phyloP scores from a whole-genome alignment of 345 rosid species.

The Balakata baccata region DNA sequence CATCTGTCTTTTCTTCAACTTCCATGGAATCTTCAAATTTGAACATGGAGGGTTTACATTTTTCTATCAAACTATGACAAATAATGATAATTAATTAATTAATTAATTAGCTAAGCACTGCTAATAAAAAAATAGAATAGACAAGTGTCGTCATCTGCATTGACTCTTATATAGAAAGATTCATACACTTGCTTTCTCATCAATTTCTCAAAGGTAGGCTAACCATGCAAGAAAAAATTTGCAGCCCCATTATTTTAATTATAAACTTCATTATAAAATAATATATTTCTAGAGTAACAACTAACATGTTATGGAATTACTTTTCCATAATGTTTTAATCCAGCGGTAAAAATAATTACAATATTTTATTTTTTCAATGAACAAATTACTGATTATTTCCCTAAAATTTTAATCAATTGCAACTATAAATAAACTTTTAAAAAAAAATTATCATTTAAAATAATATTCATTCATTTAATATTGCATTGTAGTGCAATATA shows the following conservation, averaged over 20 bases:
- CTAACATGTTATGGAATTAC: no score
- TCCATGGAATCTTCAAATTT: background rate
- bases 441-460: no score
- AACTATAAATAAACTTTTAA: no score
- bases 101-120: constrained; percentile 2
- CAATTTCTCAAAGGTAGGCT: constrained; percentile 48
- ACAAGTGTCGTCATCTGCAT: constrained; percentile 33
- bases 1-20: background rate
- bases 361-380: no score
- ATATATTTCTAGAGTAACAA: no score
- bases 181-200: background rate
- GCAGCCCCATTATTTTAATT: background rate
- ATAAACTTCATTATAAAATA: background rate
- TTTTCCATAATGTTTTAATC: no score
- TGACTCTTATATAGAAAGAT: constrained; percentile 32
- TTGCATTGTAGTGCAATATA: no score
- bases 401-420: no score
- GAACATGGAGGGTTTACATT: background rate
- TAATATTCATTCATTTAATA: no score
- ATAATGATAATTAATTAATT: constrained; percentile 4
- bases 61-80: background rate
- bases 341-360: no score
- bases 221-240: constrained; percentile 29
- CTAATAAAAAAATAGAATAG: background rate
- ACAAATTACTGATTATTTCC: no score